Percentiles rank a stretch among this genome's conserved stretches.
Conservation (phyloP, 2,329 filamentous ascomycete species). For the Orbilia brochopaga region DNA sequence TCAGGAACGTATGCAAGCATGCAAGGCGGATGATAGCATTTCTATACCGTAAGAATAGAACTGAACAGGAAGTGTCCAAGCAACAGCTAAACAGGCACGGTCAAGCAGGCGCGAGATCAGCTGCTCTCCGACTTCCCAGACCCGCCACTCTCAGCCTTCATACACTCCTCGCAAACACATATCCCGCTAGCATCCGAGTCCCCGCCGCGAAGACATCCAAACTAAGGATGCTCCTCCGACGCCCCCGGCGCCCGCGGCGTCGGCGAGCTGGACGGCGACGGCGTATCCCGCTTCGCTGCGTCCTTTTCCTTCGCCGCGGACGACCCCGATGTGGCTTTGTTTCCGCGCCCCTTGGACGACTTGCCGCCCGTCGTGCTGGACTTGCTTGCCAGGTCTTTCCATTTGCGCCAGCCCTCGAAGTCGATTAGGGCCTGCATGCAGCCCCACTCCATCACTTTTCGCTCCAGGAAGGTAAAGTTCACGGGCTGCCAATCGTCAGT, state of each 20-base stretch:
- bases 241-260: slow-evolving; percentile 13
- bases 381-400: slow-evolving; percentile 76
- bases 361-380: slow-evolving; percentile 53
- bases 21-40: no score
- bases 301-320: slow-evolving; percentile 12
- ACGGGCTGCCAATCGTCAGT: slow-evolving; percentile 71
- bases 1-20: no score
- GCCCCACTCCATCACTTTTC: slow-evolving; percentile 99
- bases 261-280: slow-evolving; percentile 28
- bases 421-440: slow-evolving; percentile 99
- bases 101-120: no score
- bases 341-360: slow-evolving; percentile 26
- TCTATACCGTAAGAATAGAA: no score
- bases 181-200: slow-evolving; percentile 19
- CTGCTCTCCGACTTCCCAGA: slow-evolving; percentile 11
- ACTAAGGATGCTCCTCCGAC: slow-evolving; percentile 34
- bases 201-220: slow-evolving; percentile 21
- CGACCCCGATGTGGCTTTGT: not conserved
- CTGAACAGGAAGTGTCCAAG: not conserved
- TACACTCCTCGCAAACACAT: slow-evolving; percentile 31
- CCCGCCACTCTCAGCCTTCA: slow-evolving; percentile 13
- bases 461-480: slow-evolving; percentile 94
- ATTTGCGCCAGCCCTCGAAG: slow-evolving; percentile 96
- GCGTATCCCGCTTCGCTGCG: not conserved
- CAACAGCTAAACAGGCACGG: no score